Evolutionary conservation across 192 early-diverging fungal species (phyloP), one percentile per base, ranked within the genome.

Genomic region (Podila horticola): DNA sequence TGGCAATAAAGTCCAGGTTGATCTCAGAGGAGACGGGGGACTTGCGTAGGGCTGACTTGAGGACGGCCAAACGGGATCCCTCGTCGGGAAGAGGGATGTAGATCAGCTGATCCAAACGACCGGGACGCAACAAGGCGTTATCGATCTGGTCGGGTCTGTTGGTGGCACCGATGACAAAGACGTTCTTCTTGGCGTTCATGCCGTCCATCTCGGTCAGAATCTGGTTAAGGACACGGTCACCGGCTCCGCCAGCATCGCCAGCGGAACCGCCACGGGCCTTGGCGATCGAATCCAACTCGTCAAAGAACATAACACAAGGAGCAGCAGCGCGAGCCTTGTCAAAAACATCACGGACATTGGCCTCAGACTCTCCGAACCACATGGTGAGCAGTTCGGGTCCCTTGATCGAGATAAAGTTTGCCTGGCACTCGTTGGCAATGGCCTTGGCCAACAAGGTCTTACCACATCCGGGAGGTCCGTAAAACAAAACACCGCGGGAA

Each of bases 241-340:
- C 95, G 31, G 97, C 95, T 81, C 97, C 98, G 20, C 84, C 84
- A 34, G 51, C 84, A 73, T 85, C 97, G 62, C 97, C 97, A 2
- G 67, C 67, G 22, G 85, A 86, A 58, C 69, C 82, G 48, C 95
- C 98, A 84, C 98, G 95, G 24, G 96, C 91, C 88, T 98, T 98
- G 82, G 97, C 97, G 79, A 98, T 93, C 38, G 96, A 97, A 87
- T 99, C 98, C 79, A 99, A 85, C 88, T 99, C 98, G 71, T 99
- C 98, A 91, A 99, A 99, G 95, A 99, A 99, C 96, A 99, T 96
- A 33, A 99, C 98, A 85, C 98, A 99, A 34, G 98, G 98, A 13
- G 97, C 94, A 34, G 97, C 97, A 5, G 97, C 95, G 69, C 97
- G 93, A 20, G 97, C 98, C 90, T 98, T 97, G 88, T 98, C 97